These are phyloP conservation scores for Niebla homalea DNA, from an alignment of 495 filamentous ascomycete species.

Conservation along the genomic window DNA sequence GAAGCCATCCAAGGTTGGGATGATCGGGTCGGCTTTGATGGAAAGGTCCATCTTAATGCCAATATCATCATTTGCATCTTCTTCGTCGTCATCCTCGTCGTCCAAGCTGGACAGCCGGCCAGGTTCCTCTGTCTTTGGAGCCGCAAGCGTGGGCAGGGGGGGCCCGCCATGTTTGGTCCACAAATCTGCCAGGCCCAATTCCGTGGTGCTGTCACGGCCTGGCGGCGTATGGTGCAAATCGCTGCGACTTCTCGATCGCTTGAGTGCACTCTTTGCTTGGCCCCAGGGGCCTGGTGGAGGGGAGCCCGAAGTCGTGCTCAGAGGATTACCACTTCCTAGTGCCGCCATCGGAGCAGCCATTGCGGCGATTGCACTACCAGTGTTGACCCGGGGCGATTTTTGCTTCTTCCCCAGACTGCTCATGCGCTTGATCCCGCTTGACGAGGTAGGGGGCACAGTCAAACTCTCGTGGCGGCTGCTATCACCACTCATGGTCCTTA, in stretches of 20 bases:
- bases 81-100: conserved; percentile 34
- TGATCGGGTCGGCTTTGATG: conserved; percentile 34
- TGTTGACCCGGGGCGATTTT: conserved; percentile 49
- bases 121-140: conserved; percentile 22
- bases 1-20: conserved; percentile 68
- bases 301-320: conserved; percentile 41
- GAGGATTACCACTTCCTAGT: conserved; percentile 48
- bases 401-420: conserved; percentile 44
- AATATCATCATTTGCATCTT: conserved; percentile 29
- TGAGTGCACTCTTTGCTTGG: conserved; percentile 35
- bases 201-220: conserved; percentile 7
- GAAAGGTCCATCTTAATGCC: conserved; percentile 37
- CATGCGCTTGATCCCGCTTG: conserved; percentile 31
- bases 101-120: conserved; percentile 18
- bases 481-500: conserved; percentile 22
- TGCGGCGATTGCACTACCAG: conserved; percentile 42
- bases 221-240: conserved; percentile 40
- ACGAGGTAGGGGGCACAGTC: conserved; percentile 23
- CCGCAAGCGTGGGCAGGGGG: conserved; percentile 30
- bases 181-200: conserved; percentile 30
- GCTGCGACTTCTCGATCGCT: conserved; percentile 59
- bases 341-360: conserved; percentile 49
- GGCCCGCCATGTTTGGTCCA: conserved; percentile 38
- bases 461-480: conserved; percentile 35
- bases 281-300: conserved; percentile 33